Base-by-base conservation (phyloP, 345 rosid species). In the Microthlaspi erraticum region DNA sequence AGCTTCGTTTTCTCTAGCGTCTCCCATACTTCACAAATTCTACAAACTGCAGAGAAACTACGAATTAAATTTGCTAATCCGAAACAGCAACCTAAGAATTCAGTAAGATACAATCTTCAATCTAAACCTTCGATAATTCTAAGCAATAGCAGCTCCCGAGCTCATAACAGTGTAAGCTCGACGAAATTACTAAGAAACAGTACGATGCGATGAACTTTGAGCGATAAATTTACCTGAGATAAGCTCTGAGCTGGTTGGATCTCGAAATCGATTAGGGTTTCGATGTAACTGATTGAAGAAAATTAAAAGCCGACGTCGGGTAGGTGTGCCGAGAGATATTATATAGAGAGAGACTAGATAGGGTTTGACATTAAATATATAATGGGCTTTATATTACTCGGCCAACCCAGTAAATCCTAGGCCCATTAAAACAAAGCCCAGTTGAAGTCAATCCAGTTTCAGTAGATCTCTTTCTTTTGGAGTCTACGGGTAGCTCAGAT, bases 1-100 rank as follows among this genome's bases (percentile, higher is more conserved):
- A n/a, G 88, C 86, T 29, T 94, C 99, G 93, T 84, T 88, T 78
- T 91, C 99, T 70, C 86, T 88, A 43, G 92, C 86, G 57, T 94
- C 99, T 48, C 88, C 99, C 99, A 94, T 94, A 77, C 48, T 63
- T 83, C 14, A 1, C n/a, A 42, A 42, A 6, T 55, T 52, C 50
- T 44, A 63, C 52, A 73, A 49, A 9, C 46, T 2, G 14, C 12
- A 29, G 10, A 44, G 1, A 72, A 63, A 5, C 34, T 32, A 32
- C 34, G 34, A 14, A 5, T 19, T 37, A 10, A 1, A 18, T 8
- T 23, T 65, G 14, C 62, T 50, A 4, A 33, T 52, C 0, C 6
- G 14, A 10, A 52, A 50, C 11, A 7, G 17, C 4, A 32, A 32
- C 6, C 34, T 6, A 4, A 4, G 5, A 7, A 32, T 32, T 32